phyloP scores from a whole-genome alignment of 257 asterid genomes.

The Nicotiana knightiana region DNA sequence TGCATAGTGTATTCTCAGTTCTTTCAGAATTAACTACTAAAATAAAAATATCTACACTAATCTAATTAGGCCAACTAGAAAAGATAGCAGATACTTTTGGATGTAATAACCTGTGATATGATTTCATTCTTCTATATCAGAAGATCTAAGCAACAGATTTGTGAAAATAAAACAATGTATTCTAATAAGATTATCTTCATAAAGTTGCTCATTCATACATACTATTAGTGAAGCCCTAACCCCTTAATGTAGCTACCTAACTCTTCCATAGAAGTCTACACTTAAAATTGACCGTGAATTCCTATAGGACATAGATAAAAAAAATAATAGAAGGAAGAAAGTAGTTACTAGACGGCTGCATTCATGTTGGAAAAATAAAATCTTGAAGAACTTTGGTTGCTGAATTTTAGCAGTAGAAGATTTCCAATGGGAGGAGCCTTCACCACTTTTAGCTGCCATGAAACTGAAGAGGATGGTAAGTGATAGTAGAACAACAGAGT shows the following conservation, averaged over 20 bases:
- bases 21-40: not conserved
- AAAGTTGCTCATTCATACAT: not conserved
- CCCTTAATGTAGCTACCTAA: not conserved
- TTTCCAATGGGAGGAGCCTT: not conserved
- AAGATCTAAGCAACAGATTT: not conserved
- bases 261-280: not conserved
- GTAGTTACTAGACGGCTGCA: not conserved
- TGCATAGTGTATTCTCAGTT: not conserved
- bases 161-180: not conserved
- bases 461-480: not conserved
- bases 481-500: not conserved
- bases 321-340: not conserved
- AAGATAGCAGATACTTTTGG: not conserved
- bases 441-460: not conserved
- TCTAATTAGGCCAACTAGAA: not conserved
- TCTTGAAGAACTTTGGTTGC: not conserved
- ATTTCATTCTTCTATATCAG: not conserved
- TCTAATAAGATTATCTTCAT: not conserved
- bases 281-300: not conserved
- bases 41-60: not conserved
- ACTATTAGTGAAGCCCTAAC: not conserved
- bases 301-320: not conserved
- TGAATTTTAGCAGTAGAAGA: not conserved
- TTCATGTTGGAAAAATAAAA: not conserved
- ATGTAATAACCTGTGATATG: not conserved